Conservation (phyloP, 2,329 filamentous ascomycete species). For the Aquanectria penicillioides region DNA sequence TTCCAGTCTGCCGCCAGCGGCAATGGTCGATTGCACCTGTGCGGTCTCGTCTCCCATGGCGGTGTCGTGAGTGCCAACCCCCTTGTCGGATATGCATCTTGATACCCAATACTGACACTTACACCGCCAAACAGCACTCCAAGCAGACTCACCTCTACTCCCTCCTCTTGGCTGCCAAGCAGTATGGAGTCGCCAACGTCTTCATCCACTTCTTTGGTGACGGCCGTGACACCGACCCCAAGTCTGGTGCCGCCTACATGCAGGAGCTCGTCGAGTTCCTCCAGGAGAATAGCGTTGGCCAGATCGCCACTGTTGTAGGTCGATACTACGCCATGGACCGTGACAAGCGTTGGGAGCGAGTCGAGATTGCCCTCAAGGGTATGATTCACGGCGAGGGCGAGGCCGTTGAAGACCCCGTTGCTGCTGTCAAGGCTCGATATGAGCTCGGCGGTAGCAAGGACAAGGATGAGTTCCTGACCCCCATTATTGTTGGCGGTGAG, state of each 20-base stretch:
- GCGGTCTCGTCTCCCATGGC: constrained; percentile 92
- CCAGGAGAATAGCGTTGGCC: constrained; percentile 85
- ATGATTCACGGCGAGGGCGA: constrained; percentile 89
- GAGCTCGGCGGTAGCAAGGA: constrained; percentile 73
- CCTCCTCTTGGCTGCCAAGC: constrained; percentile 90
- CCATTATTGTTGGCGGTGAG: constrained; percentile 91
- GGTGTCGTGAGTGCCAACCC: constrained; percentile 73
- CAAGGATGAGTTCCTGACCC: constrained; percentile 98
- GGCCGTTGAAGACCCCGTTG: constrained; percentile 82
- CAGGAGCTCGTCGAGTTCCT: constrained; percentile 82
- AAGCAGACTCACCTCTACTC: constrained; percentile 94
- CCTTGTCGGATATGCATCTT: neutral
- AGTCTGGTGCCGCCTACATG: constrained; percentile 90
- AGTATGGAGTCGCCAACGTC: constrained; percentile 85
- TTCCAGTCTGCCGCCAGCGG: constrained; percentile 85
- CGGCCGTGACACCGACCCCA: constrained; percentile 96
- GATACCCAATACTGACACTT: constrained; percentile 15
- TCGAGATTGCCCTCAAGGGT: constrained; percentile 90
- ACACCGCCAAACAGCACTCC: constrained; percentile 70
- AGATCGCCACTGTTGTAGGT: constrained; percentile 92
- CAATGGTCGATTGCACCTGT: constrained; percentile 91
- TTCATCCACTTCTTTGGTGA: constrained; percentile 99
- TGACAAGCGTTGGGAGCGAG: constrained; percentile 98
- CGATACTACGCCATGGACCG: constrained; percentile 99
- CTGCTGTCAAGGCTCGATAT: constrained; percentile 89